Percentiles rank a stretch among this genome's conserved stretches.
Conservation (phyloP, 2,329 filamentous ascomycete species). For the Apiospora sp. region DNA sequence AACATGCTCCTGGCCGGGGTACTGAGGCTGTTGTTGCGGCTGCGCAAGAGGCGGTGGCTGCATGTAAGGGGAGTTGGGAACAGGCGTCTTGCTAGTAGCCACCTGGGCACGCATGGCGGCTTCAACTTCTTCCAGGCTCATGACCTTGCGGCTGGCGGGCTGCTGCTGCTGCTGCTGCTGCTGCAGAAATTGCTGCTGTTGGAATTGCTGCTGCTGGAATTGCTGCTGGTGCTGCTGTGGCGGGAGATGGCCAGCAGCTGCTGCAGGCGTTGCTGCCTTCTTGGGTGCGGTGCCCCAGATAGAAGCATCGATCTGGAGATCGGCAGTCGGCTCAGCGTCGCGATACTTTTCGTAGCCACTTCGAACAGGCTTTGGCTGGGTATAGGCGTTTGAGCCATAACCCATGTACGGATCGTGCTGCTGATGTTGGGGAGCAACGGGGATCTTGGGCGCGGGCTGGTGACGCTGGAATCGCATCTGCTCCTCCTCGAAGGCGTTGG, state of each 20-base stretch:
- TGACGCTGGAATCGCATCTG: conserved; percentile 84
- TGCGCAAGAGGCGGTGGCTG: conserved; percentile 41
- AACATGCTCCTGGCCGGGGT: conserved; percentile 38
- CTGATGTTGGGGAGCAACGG: conserved; percentile 43
- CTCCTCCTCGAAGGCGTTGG: conserved; percentile 88
- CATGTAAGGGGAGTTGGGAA: conserved; percentile 47
- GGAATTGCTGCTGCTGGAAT: conserved; percentile 23
- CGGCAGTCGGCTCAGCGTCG: conserved; percentile 83
- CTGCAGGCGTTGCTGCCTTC: conserved; percentile 51
- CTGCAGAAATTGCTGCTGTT: background rate
- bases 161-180: background rate
- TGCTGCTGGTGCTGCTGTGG: background rate
- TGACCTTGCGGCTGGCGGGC: conserved; percentile 72
- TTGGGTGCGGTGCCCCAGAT: conserved; percentile 86
- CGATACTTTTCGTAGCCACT: conserved; percentile 94
- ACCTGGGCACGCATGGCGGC: conserved; percentile 83
- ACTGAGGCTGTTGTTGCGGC: conserved; percentile 37
- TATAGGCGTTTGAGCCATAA: conserved; percentile 48
- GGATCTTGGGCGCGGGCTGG: conserved; percentile 63
- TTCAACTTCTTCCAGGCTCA: conserved; percentile 97
- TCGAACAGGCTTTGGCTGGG: conserved; percentile 67
- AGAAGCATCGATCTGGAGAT: conserved; percentile 90
- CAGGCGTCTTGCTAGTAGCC: conserved; percentile 44
- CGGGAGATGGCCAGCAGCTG: background rate
- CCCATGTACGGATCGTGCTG: conserved; percentile 43